A percentile compares a stretch with the other conserved stretches of the same genome.
phyloP scores from a whole-genome alignment of 768 basidiomycete genomes.

The Calocybe gangraenosa region DNA sequence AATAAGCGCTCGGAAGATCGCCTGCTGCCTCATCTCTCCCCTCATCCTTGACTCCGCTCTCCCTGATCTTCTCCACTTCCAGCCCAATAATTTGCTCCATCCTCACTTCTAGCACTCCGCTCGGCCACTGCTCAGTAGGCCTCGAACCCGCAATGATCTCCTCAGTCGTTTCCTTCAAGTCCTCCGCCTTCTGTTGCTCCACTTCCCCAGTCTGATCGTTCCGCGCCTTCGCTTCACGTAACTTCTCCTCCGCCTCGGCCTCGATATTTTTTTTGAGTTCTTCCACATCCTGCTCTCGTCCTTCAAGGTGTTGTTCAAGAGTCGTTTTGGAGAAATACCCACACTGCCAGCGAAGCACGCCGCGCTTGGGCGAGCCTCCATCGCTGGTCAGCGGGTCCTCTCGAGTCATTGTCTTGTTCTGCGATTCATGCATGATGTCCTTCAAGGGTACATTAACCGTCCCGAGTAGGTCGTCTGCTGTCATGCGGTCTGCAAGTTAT shows the following conservation, averaged over 20 bases:
- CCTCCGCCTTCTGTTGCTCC: conserved; percentile 33
- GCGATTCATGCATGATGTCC: conserved; percentile 26
- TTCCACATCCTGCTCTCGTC: conserved; percentile 27
- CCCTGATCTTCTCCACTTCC: conserved; percentile 50
- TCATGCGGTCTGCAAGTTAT: conserved; percentile 29
- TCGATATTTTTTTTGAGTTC: conserved; percentile 35
- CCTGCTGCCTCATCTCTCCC: conserved; percentile 49
- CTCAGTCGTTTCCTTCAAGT: conserved; percentile 30
- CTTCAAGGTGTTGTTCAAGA: conserved; percentile 31
- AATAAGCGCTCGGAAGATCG: conserved; percentile 66
- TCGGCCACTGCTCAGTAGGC: conserved; percentile 59
- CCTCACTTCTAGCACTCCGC: conserved; percentile 60
- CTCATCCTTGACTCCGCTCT: conserved; percentile 51
- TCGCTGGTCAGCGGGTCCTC: conserved; percentile 38
- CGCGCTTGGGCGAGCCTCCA: conserved; percentile 27
- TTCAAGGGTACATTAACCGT: conserved; percentile 37
- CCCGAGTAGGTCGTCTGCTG: conserved; percentile 48
- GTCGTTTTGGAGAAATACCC: conserved; percentile 51
- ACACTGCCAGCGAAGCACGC: conserved; percentile 42
- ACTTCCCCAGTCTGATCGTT: conserved; percentile 23
- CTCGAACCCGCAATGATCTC: conserved; percentile 40
- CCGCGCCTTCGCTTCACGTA: conserved; percentile 30
- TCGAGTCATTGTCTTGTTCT: conserved; percentile 44
- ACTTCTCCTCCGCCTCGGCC: conserved; percentile 45
- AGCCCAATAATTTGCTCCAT: conserved; percentile 66